Evolutionary conservation across 306 rosid genomes (phyloP).

Genomic region (Notholithocarpus densiflorus): DNA sequence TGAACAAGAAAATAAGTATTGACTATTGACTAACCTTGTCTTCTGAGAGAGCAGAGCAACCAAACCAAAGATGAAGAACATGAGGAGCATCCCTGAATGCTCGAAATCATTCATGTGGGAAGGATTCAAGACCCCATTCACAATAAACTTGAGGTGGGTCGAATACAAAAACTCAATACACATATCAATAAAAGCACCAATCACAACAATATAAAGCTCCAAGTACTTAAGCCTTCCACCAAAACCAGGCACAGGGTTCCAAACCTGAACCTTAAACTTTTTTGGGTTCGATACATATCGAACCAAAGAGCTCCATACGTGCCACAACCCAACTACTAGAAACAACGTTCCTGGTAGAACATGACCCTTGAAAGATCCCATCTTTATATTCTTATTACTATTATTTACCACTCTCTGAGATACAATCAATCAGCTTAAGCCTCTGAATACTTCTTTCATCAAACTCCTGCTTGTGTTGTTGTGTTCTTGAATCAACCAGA

Average conservation of each 20-base stretch:
- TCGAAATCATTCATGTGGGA: conserved; percentile 91
- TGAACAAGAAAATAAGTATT: neutral
- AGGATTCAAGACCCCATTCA: conserved; percentile 72
- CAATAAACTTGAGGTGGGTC: conserved; percentile 81
- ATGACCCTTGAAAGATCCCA: conserved; percentile 99
- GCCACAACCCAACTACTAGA: conserved; percentile 88
- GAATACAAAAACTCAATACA: conserved; percentile 90
- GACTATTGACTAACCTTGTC: conserved; percentile 54
- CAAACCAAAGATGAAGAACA: conserved; percentile 84
- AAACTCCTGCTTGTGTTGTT: neutral
- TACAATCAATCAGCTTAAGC: conserved; percentile 8
- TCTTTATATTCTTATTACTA: conserved; percentile 9
- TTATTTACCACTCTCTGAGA: neutral
- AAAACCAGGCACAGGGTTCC: conserved; percentile 83
- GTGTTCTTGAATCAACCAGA: conserved; percentile 12
- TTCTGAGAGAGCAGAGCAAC: conserved; percentile 58
- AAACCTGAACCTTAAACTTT: conserved; percentile 51
- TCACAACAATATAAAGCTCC: conserved; percentile 73
- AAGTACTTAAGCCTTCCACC: conserved; percentile 73
- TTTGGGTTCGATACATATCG: conserved; percentile 54
- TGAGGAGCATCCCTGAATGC: conserved; percentile 95
- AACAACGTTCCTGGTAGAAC: conserved; percentile 89
- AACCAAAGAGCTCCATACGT: conserved; percentile 74
- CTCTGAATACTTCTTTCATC: neutral
- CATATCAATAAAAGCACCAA: conserved; percentile 82